Evolutionary conservation across 495 filamentous ascomycete species (phyloP), one percentile per base, ranked within the genome.

Genomic region (Aspergillus olivimuriae): DNA sequence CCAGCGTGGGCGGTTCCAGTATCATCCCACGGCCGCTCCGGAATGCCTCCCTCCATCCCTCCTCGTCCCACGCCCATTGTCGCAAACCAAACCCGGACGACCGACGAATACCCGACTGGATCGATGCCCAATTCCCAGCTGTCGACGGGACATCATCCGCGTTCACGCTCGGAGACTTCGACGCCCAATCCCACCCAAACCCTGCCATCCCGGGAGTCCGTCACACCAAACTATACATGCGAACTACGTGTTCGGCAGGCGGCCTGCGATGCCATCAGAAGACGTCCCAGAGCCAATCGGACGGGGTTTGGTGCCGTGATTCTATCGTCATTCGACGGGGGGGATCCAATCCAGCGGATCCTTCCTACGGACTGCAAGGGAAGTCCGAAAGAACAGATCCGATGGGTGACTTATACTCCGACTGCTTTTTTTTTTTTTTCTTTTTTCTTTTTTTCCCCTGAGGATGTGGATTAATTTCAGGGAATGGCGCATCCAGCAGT

Each of bases 221-320:
- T 50, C 48, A 50, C 42, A 42, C 31, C 19, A 11, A 33, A 31
- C 41, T 32, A 14, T 33, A 23, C 22, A 20, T 26, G 30, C 33
- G 34, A 34, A 46, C 43, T 39, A 46, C 48, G 43, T 51, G 48
- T 46, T 43, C 33, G 40, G 21, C 42, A 28, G 41, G 22, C 18
- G 30, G 31, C 32, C 47, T 50, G 20, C 21, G 36, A 36, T 16
- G 34, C 17, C 37, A 30, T 37, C 23, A 34, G 37, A 17, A 37
- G 15, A 33, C 12, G 8, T 10, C 34, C 38, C 38, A 22, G 32
- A 24, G 22, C 48, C 48, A 46, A 45, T 50, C 40, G 24, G 34
- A 20, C 16, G 15, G 19, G 3, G 15, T 17, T 17, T 9, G 38
- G 28, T n/a, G 10, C 26, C n/a, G 24, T 28, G 5, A 11, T 5